Percentiles rank a stretch among this genome's conserved stretches.
These are phyloP conservation scores for Chlamydomonas eustigma DNA, from an alignment of 139 green algal genomes.

Conservation along the genomic window DNA sequence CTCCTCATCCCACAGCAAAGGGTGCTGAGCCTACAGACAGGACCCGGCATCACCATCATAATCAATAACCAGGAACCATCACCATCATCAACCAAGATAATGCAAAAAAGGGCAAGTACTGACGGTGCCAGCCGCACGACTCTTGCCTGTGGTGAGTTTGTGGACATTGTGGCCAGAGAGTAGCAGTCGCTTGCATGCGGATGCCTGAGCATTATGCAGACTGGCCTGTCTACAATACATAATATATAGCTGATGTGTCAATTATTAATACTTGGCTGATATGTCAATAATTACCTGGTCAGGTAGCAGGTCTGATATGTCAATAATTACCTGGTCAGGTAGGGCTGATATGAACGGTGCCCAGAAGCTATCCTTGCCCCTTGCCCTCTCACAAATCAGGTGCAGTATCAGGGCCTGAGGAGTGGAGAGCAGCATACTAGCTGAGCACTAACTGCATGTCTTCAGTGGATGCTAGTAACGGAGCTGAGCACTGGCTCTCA, in stretches of 20 bases:
- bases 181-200: background rate
- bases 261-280: background rate
- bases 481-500: background rate
- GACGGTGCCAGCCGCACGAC: background rate
- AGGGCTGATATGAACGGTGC: slow-evolving; percentile 43
- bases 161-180: background rate
- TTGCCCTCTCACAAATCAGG: slow-evolving; percentile 46
- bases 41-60: no score
- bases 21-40: slow-evolving; percentile 37
- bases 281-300: no score
- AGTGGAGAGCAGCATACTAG: background rate
- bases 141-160: no score
- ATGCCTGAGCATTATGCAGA: background rate
- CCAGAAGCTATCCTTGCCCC: slow-evolving; percentile 39
- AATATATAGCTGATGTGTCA: background rate
- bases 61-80: no score
- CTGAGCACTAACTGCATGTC: background rate
- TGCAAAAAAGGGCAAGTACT: background rate
- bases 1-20: slow-evolving; percentile 45
- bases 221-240: background rate
- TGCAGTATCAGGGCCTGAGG: slow-evolving; percentile 24
- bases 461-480: background rate
- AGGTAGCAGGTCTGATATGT: no score
- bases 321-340: slow-evolving; percentile 43
- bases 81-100: slow-evolving; percentile 1